phyloP scores from a whole-genome alignment of 139 green algal species.

The Chlorella vulgaris region DNA sequence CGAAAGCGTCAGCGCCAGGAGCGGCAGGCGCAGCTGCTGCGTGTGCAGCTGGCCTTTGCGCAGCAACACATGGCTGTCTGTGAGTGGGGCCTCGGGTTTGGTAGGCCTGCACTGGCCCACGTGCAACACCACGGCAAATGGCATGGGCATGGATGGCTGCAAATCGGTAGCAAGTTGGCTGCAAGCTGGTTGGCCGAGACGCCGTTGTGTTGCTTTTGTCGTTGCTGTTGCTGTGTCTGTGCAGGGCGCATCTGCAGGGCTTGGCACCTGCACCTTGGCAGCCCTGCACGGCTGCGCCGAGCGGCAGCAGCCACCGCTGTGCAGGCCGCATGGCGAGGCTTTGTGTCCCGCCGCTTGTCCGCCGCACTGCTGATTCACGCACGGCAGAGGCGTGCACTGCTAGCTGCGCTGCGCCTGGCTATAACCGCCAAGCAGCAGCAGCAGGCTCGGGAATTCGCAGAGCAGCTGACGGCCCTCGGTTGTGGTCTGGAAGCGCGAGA shows the following conservation, averaged over 20 bases:
- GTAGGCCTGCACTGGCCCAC: not conserved
- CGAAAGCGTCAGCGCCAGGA: not conserved
- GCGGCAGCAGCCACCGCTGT: not conserved
- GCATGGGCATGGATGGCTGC: no score
- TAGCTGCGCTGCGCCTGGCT: not conserved
- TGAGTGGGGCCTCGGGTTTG: no score
- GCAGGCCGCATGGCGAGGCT: constrained; percentile 18
- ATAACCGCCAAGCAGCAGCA: not conserved
- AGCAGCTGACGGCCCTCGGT: not conserved
- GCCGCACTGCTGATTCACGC: not conserved
- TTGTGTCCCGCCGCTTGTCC: not conserved
- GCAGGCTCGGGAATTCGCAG: not conserved
- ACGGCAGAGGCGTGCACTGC: not conserved
- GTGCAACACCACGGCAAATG: no score
- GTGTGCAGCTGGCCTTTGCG: constrained; percentile 13
- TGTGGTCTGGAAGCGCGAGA: not conserved
- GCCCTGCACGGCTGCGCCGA: not conserved
- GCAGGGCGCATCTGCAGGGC: constrained; percentile 15
- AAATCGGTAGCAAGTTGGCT: no score
- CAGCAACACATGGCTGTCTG: constrained; percentile 26
- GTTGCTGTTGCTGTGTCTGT: no score
- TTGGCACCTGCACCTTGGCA: constrained; percentile 6
- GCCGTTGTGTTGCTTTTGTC: no score
- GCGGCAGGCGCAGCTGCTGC: constrained; percentile 7
- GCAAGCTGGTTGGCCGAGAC: no score